Conservation (phyloP, 2,329 filamentous ascomycete species). For the Pleurostoma richardsiae region DNA sequence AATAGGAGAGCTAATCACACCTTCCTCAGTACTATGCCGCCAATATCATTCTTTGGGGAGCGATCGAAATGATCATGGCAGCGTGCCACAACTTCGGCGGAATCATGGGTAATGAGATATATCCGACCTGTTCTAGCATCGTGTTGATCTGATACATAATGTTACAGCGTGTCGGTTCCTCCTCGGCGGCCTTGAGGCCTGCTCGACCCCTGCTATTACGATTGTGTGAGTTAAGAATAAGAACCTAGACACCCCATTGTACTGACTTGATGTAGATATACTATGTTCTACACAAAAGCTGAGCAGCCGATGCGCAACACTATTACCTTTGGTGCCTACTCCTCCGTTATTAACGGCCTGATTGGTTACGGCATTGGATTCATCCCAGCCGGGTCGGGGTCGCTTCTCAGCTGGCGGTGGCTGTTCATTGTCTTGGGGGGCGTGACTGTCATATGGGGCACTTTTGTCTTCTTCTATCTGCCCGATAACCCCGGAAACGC, state of each 20-base stretch:
- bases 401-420: neutral
- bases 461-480: slow-evolving; percentile 25
- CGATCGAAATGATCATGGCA: neutral
- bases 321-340: neutral
- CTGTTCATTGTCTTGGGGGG: neutral
- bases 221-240: neutral
- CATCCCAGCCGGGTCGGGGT: neutral
- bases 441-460: slow-evolving; percentile 4
- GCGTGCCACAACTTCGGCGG: neutral
- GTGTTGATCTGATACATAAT: too few relatives aligned
- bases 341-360: neutral
- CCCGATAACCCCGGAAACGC: slow-evolving; percentile 45
- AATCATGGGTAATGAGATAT: neutral
- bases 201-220: neutral
- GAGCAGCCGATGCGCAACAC: neutral
- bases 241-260: neutral
- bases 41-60: neutral
- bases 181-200: neutral
- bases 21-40: neutral
- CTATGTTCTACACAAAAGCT: neutral
- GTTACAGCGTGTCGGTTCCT: neutral
- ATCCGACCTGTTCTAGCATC: too few relatives aligned
- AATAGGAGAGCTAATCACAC: neutral
- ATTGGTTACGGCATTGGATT: neutral
- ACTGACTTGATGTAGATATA: neutral